Conservation (phyloP, 148 eudicot species). For the Fagopyrum tataricum region DNA sequence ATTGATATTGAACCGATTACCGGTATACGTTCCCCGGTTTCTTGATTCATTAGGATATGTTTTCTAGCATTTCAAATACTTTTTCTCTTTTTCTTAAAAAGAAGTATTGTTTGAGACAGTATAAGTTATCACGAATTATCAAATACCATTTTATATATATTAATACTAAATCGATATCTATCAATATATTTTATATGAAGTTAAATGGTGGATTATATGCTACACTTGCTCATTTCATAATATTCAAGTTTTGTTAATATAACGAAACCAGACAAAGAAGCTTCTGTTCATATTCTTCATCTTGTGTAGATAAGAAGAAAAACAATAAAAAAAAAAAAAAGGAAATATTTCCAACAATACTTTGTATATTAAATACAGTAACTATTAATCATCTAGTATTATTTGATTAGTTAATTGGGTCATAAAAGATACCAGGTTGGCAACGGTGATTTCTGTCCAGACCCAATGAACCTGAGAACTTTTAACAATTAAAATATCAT, state of each 20-base stretch:
- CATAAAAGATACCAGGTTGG: slow-evolving; percentile 11
- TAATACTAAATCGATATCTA: too few species aligned
- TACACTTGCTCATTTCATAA: neutral
- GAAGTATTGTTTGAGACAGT: too few species aligned
- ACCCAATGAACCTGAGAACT: neutral
- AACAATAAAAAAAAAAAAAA: neutral
- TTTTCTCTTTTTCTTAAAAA: too few species aligned
- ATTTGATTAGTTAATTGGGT: neutral
- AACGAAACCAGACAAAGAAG: neutral
- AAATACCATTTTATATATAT: too few species aligned
- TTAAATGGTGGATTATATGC: neutral
- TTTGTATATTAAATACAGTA: neutral
- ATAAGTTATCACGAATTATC: too few species aligned
- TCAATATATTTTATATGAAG: too few species aligned
- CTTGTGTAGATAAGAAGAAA: neutral
- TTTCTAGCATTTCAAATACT: too few species aligned
- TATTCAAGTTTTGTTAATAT: neutral
- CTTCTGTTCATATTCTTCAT: neutral
- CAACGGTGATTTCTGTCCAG: slow-evolving; percentile 10
- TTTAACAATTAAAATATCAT: neutral
- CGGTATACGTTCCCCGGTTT: too few species aligned
- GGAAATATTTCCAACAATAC: neutral
- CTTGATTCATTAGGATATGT: too few species aligned
- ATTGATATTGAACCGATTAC: too few species aligned
- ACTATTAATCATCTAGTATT: neutral